Evolutionary conservation across 179 eudicot genomes (phyloP).

Genomic region (Spinacia oleracea): DNA sequence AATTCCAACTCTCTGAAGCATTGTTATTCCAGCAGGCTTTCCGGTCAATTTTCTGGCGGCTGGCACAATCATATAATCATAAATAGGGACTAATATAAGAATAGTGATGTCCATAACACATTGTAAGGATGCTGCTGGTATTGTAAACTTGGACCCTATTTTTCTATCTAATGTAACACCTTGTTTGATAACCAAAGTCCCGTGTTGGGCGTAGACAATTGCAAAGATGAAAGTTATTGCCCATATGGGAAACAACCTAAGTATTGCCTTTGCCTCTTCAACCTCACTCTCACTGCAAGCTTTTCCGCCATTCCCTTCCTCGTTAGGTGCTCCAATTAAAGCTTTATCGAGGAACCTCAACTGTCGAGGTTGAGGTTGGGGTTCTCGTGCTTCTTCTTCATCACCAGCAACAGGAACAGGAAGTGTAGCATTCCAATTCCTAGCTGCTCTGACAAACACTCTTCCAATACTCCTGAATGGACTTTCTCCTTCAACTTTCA

Average conservation of each 20-base stretch:
- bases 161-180: slow-evolving; percentile 56
- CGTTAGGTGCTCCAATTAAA: slow-evolving; percentile 34
- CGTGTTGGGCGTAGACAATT: slow-evolving; percentile 43
- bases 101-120: slow-evolving; percentile 35
- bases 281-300: slow-evolving; percentile 37
- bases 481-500: slow-evolving; percentile 35
- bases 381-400: slow-evolving; percentile 25
- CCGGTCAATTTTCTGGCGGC: slow-evolving; percentile 41
- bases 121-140: slow-evolving; percentile 62
- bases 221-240: slow-evolving; percentile 44
- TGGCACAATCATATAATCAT: slow-evolving; percentile 54
- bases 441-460: slow-evolving; percentile 49
- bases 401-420: slow-evolving; percentile 12
- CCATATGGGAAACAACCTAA: slow-evolving; percentile 59
- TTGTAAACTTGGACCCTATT: slow-evolving; percentile 31
- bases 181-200: slow-evolving; percentile 62
- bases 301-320: slow-evolving; percentile 25
- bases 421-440: slow-evolving; percentile 40
- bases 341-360: slow-evolving; percentile 61
- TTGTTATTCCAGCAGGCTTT: slow-evolving; percentile 52
- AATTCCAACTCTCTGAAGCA: slow-evolving; percentile 52
- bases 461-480: slow-evolving; percentile 49
- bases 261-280: slow-evolving; percentile 53
- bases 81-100: slow-evolving; percentile 46
- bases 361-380: slow-evolving; percentile 30